A percentile compares a stretch with the other conserved stretches of the same genome.
Evolutionary conservation across 176 grass and related monocot species (phyloP).

Genomic region (Raddia distichophylla): DNA sequence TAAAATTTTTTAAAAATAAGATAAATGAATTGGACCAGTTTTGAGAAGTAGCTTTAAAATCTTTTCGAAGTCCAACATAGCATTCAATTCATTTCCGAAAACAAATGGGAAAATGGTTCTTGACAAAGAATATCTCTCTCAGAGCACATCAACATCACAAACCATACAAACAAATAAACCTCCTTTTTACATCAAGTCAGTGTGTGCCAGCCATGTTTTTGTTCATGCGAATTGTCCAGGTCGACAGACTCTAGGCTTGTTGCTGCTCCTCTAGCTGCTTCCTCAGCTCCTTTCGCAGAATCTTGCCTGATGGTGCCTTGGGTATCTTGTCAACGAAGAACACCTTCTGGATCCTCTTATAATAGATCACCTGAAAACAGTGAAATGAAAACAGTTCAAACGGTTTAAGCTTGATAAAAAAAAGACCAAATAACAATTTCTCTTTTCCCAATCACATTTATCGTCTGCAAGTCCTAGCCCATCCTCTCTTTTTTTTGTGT

Average conservation of each 20-base stretch:
- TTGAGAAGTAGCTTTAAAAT: too few relatives aligned
- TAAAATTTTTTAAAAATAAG: too few relatives aligned
- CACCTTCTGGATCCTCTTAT: slow-evolving; percentile 64
- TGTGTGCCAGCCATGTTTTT: neutral
- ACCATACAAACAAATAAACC: neutral
- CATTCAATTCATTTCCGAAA: too few relatives aligned
- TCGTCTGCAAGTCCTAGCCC: too few relatives aligned
- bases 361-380: slow-evolving; percentile 65
- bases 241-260: neutral
- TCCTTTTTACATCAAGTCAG: neutral
- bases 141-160: neutral
- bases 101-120: too few relatives aligned
- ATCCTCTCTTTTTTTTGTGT: too few relatives aligned
- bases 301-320: slow-evolving; percentile 81
- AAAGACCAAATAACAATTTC: too few relatives aligned
- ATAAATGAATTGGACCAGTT: too few relatives aligned
- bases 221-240: neutral
- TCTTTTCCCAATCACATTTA: neutral
- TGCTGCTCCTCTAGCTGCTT: slow-evolving; percentile 45
- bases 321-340: slow-evolving; percentile 66
- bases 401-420: neutral
- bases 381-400: neutral
- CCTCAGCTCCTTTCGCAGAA: slow-evolving; percentile 71
- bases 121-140: neutral
- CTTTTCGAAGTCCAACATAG: too few relatives aligned